Evolutionary conservation across 2,329 filamentous ascomycete species (phyloP), one percentile per base, ranked within the genome.

Genomic region (Aspergillus fumigatiaffinis): DNA sequence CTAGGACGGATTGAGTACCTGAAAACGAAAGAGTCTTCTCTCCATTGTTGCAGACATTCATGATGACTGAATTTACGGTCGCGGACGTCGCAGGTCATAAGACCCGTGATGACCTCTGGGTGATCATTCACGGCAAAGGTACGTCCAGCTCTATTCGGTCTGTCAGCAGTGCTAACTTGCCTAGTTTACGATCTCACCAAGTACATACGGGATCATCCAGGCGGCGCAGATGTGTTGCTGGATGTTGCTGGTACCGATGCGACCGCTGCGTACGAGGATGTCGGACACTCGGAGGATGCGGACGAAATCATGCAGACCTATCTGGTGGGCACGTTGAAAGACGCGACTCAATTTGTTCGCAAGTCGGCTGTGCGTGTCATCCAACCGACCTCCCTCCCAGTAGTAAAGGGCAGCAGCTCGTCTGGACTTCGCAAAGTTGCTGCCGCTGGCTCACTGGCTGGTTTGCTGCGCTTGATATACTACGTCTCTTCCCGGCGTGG

Each of bases 151-250:
- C 23, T 47, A 14, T 29, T 26, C 38, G 1, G 7, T 4, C 21
- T 32, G 2, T 32, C 23, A 6, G 47, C 48, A 28, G 23, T 9
- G 9, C 23, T 25, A 8, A 23, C 17, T 23, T 23, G 21, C 1
- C 32, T 41, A 83, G 84, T 87, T 3, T 87, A 85, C 63, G 75
- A 87, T 67, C 73, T 86, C 12, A 80, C 84, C 1, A 76, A 79
- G 48, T 87, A 86, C 60, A 59, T 83, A 1, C 71, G 80, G 26
- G 84, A 87, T 55, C 85, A 87, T 61, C 85, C 85, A 0, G 74
- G 74, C 23, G 77, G 77, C 10, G 65, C 63, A 32, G 75, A 77
- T 4, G 66, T 74, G 20, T 65, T 79, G 2, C 48, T 71, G 28
- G 74, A 78, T 52, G 66, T 74, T 35, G 77, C 74, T 29, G 77